Conservation (phyloP, 805 yeast genomes). For the Suhomyces sp. region DNA sequence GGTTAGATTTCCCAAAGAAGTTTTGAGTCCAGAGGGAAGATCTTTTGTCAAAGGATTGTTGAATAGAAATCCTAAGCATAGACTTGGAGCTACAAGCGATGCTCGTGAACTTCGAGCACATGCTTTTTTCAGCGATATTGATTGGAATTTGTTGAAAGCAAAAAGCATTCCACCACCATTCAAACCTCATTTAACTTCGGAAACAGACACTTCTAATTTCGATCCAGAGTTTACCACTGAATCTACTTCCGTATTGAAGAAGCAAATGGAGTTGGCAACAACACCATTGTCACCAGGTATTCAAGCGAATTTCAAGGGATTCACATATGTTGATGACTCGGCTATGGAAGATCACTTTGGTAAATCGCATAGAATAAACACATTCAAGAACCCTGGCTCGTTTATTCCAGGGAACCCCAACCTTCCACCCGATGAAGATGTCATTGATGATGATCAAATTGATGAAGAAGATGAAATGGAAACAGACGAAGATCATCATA, state of each 20-base stretch:
- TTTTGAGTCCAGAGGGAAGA: conserved; percentile 87
- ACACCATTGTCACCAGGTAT: conserved; percentile 93
- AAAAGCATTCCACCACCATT: conserved; percentile 95
- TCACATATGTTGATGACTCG: conserved; percentile 93
- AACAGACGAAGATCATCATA: conserved; percentile 57
- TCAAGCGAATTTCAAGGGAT: conserved; percentile 95
- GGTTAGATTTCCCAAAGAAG: conserved; percentile 95
- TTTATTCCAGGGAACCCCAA: conserved; percentile 79
- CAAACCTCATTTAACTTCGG: conserved; percentile 88
- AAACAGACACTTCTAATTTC: conserved; percentile 93
- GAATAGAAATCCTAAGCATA: conserved; percentile 93
- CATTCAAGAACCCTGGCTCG: conserved; percentile 57
- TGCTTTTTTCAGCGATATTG: conserved; percentile 86
- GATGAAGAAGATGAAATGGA: conserved; percentile 48
- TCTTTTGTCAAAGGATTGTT: conserved; percentile 92
- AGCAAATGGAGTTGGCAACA: conserved; percentile 60
- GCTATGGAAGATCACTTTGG: conserved; percentile 83
- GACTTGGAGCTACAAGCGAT: conserved; percentile 88
- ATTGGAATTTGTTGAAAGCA: conserved; percentile 76
- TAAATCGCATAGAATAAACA: conserved; percentile 35
- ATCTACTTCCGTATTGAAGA: conserved; percentile 76
- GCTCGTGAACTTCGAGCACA: conserved; percentile 92
- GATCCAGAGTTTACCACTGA: conserved; percentile 97
- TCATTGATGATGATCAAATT: conserved; percentile 66
- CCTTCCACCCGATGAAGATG: conserved; percentile 81